Conservation (phyloP, 495 filamentous ascomycete species). For the Xylaria palmicola region DNA sequence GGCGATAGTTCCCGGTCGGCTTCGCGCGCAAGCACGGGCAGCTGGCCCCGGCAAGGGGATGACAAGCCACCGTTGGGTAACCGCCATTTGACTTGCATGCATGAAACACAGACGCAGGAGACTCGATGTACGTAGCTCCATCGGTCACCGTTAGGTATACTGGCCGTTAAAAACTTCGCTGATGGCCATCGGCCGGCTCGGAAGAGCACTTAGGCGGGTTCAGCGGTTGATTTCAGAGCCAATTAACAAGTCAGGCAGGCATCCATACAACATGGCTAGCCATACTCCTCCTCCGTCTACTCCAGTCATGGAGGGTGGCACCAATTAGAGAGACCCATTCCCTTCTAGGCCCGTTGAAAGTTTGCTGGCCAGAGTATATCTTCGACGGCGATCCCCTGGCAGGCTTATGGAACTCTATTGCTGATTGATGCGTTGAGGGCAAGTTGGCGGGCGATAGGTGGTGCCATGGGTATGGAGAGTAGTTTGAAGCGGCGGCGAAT, state of each 20-base stretch:
- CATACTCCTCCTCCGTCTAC: neutral
- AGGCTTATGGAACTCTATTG: neutral
- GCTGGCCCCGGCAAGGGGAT: neutral
- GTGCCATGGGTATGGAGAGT: neutral
- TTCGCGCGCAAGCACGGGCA: conserved; percentile 1
- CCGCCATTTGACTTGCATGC: conserved; percentile 19
- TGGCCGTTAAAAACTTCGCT: conserved; percentile 1
- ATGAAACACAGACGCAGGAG: conserved; percentile 19
- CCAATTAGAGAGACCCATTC: neutral
- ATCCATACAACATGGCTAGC: conserved; percentile 3
- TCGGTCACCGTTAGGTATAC: conserved; percentile 8
- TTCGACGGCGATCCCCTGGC: conserved; percentile 1
- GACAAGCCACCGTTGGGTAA: conserved; percentile 9
- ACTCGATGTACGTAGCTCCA: conserved; percentile 1
- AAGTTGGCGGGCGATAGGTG: neutral
- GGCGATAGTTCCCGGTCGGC: conserved; percentile 10
- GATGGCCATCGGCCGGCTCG: conserved; percentile 6
- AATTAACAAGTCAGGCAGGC: neutral
- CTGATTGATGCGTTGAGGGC: neutral
- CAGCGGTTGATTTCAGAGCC: conserved; percentile 7
- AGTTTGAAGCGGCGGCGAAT: neutral
- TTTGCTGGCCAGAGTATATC: conserved; percentile 5
- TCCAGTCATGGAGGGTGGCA: conserved; percentile 10
- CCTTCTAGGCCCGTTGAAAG: neutral
- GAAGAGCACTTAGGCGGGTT: conserved; percentile 6